Base-by-base conservation (phyloP, 805 yeast species). In the Myxozyma geophila region DNA sequence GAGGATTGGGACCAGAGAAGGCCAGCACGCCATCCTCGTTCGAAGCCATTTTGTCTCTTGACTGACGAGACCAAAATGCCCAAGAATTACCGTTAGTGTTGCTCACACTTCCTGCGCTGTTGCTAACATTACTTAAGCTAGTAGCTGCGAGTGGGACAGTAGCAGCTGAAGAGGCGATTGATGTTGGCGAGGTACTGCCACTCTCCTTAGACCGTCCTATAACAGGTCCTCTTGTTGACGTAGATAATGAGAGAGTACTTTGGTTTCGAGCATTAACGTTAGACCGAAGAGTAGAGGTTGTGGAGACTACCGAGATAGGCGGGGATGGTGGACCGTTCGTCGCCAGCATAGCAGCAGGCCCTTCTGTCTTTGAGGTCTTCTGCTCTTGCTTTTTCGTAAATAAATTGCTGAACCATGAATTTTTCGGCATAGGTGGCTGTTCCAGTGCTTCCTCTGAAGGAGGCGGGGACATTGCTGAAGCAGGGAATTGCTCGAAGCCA, bases 401-500 rank as follows among this genome's bases (percentile, higher is more conserved):
- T 17, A 64, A 41, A 17, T 35, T 48, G 36, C 54, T 21, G 46
- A 64, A 28, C 68, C 68, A 64, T 2, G 66, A 58, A 7, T 6
- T 15, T 54, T 62, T 54, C 17, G 54, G 62, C 7, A 54, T 19
- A 6, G 58, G 21, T 7, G 52, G 28, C 39, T 28, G 40, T 15
- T 48, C 2, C 4, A 41, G 53, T 4, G 54, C 40, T 10, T 66
- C 64, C 12, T 66, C 69, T 8, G 64, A 59, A 36, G 59, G 67
- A 3, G 68, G 67, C n/a, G 69, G 69, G 19, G 67, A 63, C 39
- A 59, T 55, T 21, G 62, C 55, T 2, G 67, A 60, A 7, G 65
- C 64, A 10, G 69, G 69, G 37, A 66, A 66, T 41, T 63, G 69
- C 43, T 66, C 69, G 40, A 63, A 60, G 23, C 61, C 60, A 9